Base-by-base conservation (phyloP, 2,329 filamentous ascomycete genomes). In the Cladophialophora yegresii region DNA sequence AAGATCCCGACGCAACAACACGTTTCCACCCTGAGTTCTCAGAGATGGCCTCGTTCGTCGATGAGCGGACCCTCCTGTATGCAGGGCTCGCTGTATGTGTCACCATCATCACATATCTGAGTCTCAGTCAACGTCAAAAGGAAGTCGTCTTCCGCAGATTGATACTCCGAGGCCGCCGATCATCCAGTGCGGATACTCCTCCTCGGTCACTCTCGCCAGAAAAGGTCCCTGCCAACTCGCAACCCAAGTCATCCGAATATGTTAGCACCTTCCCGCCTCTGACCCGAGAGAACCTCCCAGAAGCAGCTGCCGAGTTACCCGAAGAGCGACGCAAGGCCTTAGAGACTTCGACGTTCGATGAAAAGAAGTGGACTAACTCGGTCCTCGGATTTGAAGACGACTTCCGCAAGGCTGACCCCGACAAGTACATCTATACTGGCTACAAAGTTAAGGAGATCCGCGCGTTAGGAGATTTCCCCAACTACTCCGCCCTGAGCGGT, bases 401-500 rank as follows among this genome's bases (percentile, higher is more conserved):
- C 65, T 82, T 79, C 67, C 68, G 68, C 50, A 72, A 63, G 10
- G 77, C 75, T 61, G 68, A 73, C 40, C 70, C 74, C 20, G 66
- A 73, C 22, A 80, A 79, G 28, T 88, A 83, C 72, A 87, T 86
- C 1, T 85, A 85, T 1, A 91, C 85, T 49, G 90, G 88, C 1
- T 89, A 93, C 71, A 88, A 89, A 0, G 80, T 88, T 0, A 81
- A 82, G 1, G 90, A 96, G 62, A 82, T 96, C 67, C 84, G 83
- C 61, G 82, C 83, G 0, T 77, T 96, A 1, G 91, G 91, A 0
- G 82, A 89, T 69, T 96, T 96, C 63, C 91, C 91, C 0, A 87
- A 93, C 73, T 96, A 96, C 74, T 85, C 90, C 5, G 78, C 81
- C 1, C 78, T 96, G 10, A 91, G 88, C 55, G 91, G 89, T 5